These are phyloP conservation scores for Populus hybrid DNA, from an alignment of 441 rosid genomes.

Conservation along the genomic window DNA sequence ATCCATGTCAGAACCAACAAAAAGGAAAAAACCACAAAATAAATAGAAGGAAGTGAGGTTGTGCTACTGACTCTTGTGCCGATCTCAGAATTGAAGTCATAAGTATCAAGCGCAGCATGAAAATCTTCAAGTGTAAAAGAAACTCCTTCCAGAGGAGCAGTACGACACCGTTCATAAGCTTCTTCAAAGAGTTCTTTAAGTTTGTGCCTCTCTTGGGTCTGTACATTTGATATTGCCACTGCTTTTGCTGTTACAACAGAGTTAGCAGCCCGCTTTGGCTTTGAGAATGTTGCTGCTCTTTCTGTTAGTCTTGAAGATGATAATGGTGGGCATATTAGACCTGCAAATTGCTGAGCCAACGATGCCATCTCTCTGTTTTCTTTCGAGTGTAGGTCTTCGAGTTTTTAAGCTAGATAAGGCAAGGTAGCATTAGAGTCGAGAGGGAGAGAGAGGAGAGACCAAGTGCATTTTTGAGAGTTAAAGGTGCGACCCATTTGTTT, in stretches of 20 bases:
- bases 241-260: slow-evolving; percentile 51
- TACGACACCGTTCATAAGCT: slow-evolving; percentile 80
- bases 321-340: slow-evolving; percentile 56
- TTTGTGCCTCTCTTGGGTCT: slow-evolving; percentile 65
- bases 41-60: not conserved
- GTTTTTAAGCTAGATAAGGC: not conserved
- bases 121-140: slow-evolving; percentile 69
- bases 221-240: slow-evolving; percentile 63
- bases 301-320: slow-evolving; percentile 40
- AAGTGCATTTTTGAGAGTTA: not conserved
- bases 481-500: not conserved
- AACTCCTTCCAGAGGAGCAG: slow-evolving; percentile 73
- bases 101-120: slow-evolving; percentile 55
- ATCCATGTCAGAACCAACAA: not conserved
- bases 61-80: slow-evolving; percentile 61
- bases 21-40: not conserved
- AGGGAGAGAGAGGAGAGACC: not conserved
- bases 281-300: slow-evolving; percentile 22
- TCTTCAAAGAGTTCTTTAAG: slow-evolving; percentile 77
- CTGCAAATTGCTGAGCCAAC: slow-evolving; percentile 70
- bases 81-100: slow-evolving; percentile 73
- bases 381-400: not conserved
- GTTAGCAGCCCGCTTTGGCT: not conserved
- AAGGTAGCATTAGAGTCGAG: too few relatives aligned
- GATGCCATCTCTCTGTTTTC: slow-evolving; percentile 50